Evolutionary conservation across 805 yeast genomes (phyloP).

Genomic region (Wickerhamomyces ciferrii): DNA sequence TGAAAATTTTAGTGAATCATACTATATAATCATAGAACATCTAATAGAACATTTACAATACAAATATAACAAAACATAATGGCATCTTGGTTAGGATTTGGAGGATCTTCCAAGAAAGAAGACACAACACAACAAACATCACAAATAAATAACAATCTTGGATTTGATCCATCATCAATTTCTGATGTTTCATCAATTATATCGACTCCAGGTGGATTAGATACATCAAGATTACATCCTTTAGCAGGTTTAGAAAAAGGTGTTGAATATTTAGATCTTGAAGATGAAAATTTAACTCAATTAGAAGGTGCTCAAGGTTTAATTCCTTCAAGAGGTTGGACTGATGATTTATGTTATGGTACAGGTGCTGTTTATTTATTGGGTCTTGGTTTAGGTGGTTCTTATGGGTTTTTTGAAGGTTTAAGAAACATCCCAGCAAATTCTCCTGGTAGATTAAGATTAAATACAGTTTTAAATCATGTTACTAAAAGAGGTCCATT

Average conservation of each 20-base stretch:
- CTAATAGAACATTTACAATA: too few relatives aligned
- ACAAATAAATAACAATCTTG: conserved; percentile 25
- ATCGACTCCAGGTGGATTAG: conserved; percentile 56
- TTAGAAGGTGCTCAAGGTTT: conserved; percentile 87
- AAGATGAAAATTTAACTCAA: conserved; percentile 70
- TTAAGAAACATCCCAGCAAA: conserved; percentile 67
- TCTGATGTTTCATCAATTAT: conserved; percentile 59
- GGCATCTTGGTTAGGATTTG: conserved; percentile 23
- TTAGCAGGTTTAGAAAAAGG: conserved; percentile 89
- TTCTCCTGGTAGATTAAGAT: conserved; percentile 73
- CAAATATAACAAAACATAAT: conserved; percentile 11
- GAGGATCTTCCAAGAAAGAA: conserved; percentile 20
- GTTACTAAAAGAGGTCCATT: conserved; percentile 95
- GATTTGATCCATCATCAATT: conserved; percentile 63
- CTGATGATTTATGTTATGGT: conserved; percentile 96
- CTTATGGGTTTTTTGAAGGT: conserved; percentile 86
- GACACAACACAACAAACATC: conserved; percentile 9
- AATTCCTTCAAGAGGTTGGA: conserved; percentile 96
- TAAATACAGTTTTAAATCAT: conserved; percentile 87
- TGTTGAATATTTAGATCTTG: conserved; percentile 85
- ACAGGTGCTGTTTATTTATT: conserved; percentile 89
- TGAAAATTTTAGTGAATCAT: too few relatives aligned
- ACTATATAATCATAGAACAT: too few relatives aligned
- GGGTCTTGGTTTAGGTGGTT: conserved; percentile 87
- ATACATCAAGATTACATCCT: conserved; percentile 77